Conservation (phyloP, 2,329 filamentous ascomycete genomes). For the Epichloe festucae region DNA sequence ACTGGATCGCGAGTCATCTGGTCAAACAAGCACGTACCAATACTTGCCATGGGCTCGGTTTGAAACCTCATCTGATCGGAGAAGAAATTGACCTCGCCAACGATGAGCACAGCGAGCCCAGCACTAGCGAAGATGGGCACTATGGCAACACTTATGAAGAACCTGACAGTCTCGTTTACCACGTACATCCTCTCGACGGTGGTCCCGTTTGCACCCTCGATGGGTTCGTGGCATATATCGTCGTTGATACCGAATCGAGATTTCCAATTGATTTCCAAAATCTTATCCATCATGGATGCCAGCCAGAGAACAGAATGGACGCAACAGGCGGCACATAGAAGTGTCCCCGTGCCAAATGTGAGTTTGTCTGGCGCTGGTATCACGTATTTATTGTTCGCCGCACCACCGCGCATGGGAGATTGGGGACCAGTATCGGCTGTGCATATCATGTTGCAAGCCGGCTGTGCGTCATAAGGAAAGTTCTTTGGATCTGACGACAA, state of each 20-base stretch:
- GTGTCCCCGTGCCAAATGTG: conserved; percentile 44
- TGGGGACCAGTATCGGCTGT: conserved; percentile 30
- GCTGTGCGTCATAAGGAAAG: conserved; percentile 31
- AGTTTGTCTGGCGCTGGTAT: conserved; percentile 43
- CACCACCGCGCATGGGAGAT: conserved; percentile 41
- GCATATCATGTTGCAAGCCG: conserved; percentile 35
- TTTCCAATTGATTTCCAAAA: conserved; percentile 49
- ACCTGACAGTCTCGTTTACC: conserved; percentile 41
- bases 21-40: conserved; percentile 31
- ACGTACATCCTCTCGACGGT: conserved; percentile 37
- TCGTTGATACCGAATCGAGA: conserved; percentile 19
- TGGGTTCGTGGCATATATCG: conserved; percentile 24
- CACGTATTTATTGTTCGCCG: conserved; percentile 49
- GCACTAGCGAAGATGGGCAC: conserved; percentile 45
- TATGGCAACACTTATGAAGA: conserved; percentile 41
- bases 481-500: conserved; percentile 19
- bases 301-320: conserved; percentile 50
- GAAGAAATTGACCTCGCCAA: conserved; percentile 53
- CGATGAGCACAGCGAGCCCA: conserved; percentile 43
- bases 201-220: conserved; percentile 41
- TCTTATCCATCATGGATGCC: conserved; percentile 50
- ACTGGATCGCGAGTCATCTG: no score
- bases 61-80: conserved; percentile 41
- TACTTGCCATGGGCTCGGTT: conserved; percentile 48
- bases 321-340: conserved; percentile 51